Base-by-base conservation (phyloP, 2,329 filamentous ascomycete genomes). In the Gyromitra esculenta region DNA sequence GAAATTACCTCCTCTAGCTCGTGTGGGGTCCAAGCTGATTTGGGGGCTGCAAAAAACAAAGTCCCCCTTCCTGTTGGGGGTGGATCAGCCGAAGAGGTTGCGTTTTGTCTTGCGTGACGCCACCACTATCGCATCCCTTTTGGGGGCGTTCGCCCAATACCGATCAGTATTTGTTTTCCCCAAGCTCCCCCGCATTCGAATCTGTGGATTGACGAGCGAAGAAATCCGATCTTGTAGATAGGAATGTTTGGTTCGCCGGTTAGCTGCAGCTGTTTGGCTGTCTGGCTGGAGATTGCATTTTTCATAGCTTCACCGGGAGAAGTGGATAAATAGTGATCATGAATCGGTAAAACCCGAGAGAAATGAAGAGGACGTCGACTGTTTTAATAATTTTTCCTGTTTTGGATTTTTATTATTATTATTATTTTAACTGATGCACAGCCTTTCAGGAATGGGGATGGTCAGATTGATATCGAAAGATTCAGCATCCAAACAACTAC, bases 81-180 rank as follows among this genome's bases (percentile, higher is more conserved):
- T 50, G 65, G 31, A 37, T 45, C 39, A 75, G 7, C 72, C 72
- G 72, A 75, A 75, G 52, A 9, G 72, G 72, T 57, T 75, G 72
- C 66, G 15, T 3, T 2, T 43, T 75, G 64, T 75, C 65, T 75
- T 75, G 50, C 25, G 43, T 75, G 67, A 69, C 72, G 66, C 65
- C 66, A 75, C 41, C 35, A 21, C 18, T 60, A 37, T 75, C 68
- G 54, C 57, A 71, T 54, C 41, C 70, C 69, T 31, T 31, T 31
- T 31, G 25, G 25, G 21, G 50, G 66, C 62, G 62, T 70, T 59
- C 59, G 66, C 59, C 50, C 25, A 70, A 41, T 41, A 63, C 65
- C 72, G 72, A 71, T 75, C 57, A 59, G 65, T 75, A 71, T 69
- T 31, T 31, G 25, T 31, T 31, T 31, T 31, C 25, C 25, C 25